A percentile compares a stretch with the other conserved stretches of the same genome.
These are phyloP conservation scores for Meyerozyma athensensis DNA, from an alignment of 1,139 yeast genomes.

Conservation along the genomic window DNA sequence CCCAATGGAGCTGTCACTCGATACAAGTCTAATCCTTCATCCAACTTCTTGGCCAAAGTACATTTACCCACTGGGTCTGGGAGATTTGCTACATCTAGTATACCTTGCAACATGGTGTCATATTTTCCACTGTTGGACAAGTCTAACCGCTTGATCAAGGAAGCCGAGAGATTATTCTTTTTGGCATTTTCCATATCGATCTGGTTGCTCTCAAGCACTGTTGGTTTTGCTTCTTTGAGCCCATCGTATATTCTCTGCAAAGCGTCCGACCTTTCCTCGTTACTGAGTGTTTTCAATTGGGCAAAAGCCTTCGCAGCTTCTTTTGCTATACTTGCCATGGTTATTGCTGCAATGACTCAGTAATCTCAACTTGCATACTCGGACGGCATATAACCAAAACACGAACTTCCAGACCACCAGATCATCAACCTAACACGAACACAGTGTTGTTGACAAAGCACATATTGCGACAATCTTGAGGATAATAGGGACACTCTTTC, in stretches of 20 bases:
- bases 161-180: constrained; percentile 51
- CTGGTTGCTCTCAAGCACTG: constrained; percentile 67
- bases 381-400: not conserved
- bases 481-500: no score
- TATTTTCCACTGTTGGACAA: constrained; percentile 77
- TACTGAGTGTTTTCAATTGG: constrained; percentile 66
- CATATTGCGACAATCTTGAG: no score
- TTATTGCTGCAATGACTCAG: not conserved
- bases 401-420: not conserved
- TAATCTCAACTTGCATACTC: not conserved
- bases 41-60: constrained; percentile 77
- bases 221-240: constrained; percentile 50
- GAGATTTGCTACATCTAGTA: constrained; percentile 80
- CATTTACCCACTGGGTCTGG: constrained; percentile 89
- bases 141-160: constrained; percentile 81
- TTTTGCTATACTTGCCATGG: constrained; percentile 65
- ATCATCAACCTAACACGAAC: constrained; percentile 3
- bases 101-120: constrained; percentile 92
- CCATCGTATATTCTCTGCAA: constrained; percentile 68
- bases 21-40: constrained; percentile 74
- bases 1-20: constrained; percentile 93
- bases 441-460: no score
- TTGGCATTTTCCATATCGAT: constrained; percentile 71
- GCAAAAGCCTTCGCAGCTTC: constrained; percentile 79
- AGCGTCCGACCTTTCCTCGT: constrained; percentile 71